Conservation (phyloP, 129 eudicot genomes). For the Glebionis coronaria region DNA sequence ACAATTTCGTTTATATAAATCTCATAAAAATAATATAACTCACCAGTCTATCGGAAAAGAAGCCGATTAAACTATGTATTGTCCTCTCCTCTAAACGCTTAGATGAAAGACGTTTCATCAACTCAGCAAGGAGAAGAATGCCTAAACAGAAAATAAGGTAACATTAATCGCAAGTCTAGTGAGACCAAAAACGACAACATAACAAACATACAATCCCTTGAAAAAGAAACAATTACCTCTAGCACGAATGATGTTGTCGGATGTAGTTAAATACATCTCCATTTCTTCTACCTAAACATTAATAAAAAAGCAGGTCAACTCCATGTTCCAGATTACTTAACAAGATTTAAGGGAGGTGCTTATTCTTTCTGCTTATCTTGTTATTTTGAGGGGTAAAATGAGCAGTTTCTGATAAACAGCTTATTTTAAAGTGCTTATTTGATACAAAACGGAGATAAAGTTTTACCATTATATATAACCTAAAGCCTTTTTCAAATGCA, state of each 20-base stretch:
- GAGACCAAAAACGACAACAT: neutral
- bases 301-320: neutral
- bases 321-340: no score
- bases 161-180: constrained; percentile 6
- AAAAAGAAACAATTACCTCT: constrained; percentile 52
- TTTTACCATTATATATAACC: no score
- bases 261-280: constrained; percentile 89
- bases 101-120: constrained; percentile 47
- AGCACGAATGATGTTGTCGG: constrained; percentile 72
- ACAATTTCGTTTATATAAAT: neutral
- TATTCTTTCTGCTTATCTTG: no score
- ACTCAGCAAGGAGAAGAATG: constrained; percentile 78
- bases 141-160: constrained; percentile 45
- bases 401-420: no score
- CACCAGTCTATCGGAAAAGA: constrained; percentile 89
- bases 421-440: no score
- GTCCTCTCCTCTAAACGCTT: constrained; percentile 53
- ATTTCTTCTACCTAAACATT: constrained; percentile 68
- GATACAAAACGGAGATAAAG: no score
- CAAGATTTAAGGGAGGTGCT: no score
- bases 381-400: no score
- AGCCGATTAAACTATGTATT: constrained; percentile 61
- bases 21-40: constrained; percentile 27
- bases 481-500: no score
- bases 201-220: neutral